Percentiles rank a stretch among this genome's conserved stretches.
phyloP scores from a whole-genome alignment of 2,329 filamentous ascomycete species.

The Colletotrichum cuscutae region DNA sequence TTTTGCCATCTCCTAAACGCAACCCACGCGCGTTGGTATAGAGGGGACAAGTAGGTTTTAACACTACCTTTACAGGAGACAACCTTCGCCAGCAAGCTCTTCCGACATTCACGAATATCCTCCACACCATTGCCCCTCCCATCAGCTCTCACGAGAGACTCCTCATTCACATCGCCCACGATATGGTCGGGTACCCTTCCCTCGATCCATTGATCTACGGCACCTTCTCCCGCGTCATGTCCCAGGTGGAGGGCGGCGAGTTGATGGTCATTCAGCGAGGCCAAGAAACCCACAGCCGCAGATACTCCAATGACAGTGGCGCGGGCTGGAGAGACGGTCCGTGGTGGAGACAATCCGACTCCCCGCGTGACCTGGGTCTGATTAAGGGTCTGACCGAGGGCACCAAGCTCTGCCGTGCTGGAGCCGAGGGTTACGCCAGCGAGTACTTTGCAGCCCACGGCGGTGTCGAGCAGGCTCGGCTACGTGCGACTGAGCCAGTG shows the following conservation, averaged over 20 bases:
- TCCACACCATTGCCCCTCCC: conserved; percentile 94
- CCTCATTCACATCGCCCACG: conserved; percentile 97
- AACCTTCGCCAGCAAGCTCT: conserved; percentile 87
- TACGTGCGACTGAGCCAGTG: conserved; percentile 80
- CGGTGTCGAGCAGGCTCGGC: conserved; percentile 82
- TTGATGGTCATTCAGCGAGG: conserved; percentile 94
- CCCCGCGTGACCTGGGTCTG: conserved; percentile 79
- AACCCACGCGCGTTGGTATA: neutral
- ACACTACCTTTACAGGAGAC: conserved; percentile 68
- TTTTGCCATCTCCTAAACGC: conserved; percentile 4
- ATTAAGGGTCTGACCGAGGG: conserved; percentile 86
- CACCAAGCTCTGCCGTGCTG: conserved; percentile 89
- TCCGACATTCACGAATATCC: conserved; percentile 92
- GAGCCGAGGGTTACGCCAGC: conserved; percentile 85
- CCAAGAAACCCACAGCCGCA: conserved; percentile 80
- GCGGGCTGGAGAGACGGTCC: conserved; percentile 92
- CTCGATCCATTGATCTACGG: conserved; percentile 92
- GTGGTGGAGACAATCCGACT: conserved; percentile 86
- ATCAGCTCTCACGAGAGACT: conserved; percentile 97
- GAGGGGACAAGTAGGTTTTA: neutral
- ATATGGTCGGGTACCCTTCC: conserved; percentile 92
- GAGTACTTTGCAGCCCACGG: conserved; percentile 86
- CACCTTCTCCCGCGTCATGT: conserved; percentile 95
- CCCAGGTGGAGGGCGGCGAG: conserved; percentile 98
- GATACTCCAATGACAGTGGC: conserved; percentile 67